Evolutionary conservation across 2,329 filamentous ascomycete species (phyloP).

Genomic region (Cryphonectria carpinicola): DNA sequence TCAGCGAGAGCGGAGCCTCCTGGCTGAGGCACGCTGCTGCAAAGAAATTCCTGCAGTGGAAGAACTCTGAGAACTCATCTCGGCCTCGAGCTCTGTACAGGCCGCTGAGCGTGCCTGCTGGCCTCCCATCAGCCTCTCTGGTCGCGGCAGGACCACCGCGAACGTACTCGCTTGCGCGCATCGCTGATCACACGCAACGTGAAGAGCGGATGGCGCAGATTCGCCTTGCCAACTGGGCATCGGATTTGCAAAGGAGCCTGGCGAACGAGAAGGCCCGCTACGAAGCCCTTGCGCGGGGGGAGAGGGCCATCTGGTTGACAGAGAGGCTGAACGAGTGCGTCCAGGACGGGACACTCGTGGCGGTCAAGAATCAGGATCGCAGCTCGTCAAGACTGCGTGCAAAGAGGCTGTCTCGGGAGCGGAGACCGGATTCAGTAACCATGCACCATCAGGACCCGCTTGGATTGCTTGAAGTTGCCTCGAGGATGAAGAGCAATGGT

Average conservation of each 20-base stretch:
- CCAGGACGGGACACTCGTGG: conserved; percentile 65
- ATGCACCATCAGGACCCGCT: conserved; percentile 71
- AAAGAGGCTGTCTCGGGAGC: conserved; percentile 11
- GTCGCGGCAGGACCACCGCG: conserved; percentile 36
- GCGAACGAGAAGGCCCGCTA: conserved; percentile 73
- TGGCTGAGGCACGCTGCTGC: conserved; percentile 84
- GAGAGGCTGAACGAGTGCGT: conserved; percentile 69
- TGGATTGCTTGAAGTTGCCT: conserved; percentile 72
- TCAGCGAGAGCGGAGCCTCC: conserved; percentile 76
- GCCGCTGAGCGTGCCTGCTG: conserved; percentile 36
- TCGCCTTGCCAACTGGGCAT: conserved; percentile 80
- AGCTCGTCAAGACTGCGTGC: conserved; percentile 19
- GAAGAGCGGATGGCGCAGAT: conserved; percentile 50
- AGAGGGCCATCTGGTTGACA: conserved; percentile 71
- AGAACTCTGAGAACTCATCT: conserved; percentile 42
- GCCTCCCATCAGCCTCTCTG: conserved; percentile 21
- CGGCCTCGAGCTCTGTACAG: conserved; percentile 41
- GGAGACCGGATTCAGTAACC: conserved; percentile 22
- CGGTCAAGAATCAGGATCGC: conserved; percentile 38
- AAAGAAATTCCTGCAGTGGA: conserved; percentile 79
- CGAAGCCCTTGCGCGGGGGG: conserved; percentile 62
- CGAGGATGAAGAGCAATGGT: conserved; percentile 66
- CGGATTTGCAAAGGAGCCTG: conserved; percentile 76
- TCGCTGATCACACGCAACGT: conserved; percentile 49
- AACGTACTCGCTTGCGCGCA: conserved; percentile 63